Base-by-base conservation (phyloP, 345 rosid species). In the Barbarea vulgaris region DNA sequence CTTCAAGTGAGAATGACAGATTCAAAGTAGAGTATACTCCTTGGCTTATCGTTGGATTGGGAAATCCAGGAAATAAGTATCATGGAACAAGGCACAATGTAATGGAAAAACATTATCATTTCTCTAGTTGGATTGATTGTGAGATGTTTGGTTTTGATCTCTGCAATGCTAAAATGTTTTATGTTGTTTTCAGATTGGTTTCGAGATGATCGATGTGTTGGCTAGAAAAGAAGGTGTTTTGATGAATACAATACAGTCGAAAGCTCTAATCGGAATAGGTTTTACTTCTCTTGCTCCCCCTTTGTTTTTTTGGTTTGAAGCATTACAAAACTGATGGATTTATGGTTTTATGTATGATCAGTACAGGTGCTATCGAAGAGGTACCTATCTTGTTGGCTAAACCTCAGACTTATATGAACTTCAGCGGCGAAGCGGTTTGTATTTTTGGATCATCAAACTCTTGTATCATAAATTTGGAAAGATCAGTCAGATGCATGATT, bases 41-140 rank as follows among this genome's bases (percentile, higher is more conserved):
- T 34, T 93, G 98, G 97, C 87, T 91, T 47, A 78, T 93, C 69
- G 97, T 88, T 33, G 98, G 98, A n/a, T 73, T 91, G 84, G 98
- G 98, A 1, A 93, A 93, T 69, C 98, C 98, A 6, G 98, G 98
- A 60, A 91, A 73, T 72, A 93, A 93, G 90, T 93, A 89, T 84
- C 86, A 86, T 58, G 97, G 96, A 75, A 93, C 98, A 48, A 81
- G 98, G 78, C 98, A 93, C 87, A 93, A 91, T 86, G 98, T 93
- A 93, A 81, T 64, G 22, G 3, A 2, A 13, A 13, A 22, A 30
- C 39, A 56, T n/a, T n/a, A 31, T 17, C 55, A 1, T 50, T 31
- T 39, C 22, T n/a, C 3, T 25, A 19, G n/a, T 53, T 42, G 0
- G 3, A 25, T 15, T 63, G 31, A 12, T 18, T 61, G 7, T 8